Conservation (phyloP, 805 yeast genomes). For the Henningerozyma blattae region DNA sequence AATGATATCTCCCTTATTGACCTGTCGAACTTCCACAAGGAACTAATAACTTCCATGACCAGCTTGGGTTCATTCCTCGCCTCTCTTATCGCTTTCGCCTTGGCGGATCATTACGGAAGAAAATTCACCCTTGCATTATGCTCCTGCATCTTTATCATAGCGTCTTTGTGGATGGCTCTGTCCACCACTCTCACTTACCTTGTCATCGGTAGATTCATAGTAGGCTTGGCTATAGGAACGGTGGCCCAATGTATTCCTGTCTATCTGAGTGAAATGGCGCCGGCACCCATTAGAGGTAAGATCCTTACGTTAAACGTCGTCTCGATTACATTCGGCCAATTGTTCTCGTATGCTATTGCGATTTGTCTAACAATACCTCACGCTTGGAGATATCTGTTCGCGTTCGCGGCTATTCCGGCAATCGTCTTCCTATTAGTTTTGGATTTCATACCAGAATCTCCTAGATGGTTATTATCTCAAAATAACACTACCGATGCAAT, state of each 20-base stretch:
- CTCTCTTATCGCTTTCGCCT: conserved; percentile 36
- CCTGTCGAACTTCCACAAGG: conserved; percentile 29
- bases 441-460: conserved; percentile 40
- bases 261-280: conserved; percentile 41
- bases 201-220: conserved; percentile 44
- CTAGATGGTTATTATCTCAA: conserved; percentile 31
- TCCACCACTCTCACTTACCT: conserved; percentile 29
- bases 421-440: conserved; percentile 25
- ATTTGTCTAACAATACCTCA: conserved; percentile 13
- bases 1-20: conserved; percentile 23
- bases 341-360: conserved; percentile 31
- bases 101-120: conserved; percentile 40
- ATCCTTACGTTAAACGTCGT: conserved; percentile 28
- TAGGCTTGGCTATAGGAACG: conserved; percentile 66
- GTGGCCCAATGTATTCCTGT: conserved; percentile 59
- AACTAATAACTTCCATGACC: conserved; percentile 31
- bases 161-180: conserved; percentile 39
- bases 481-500: conserved; percentile 27
- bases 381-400: conserved; percentile 30
- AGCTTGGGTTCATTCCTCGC: conserved; percentile 46
- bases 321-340: conserved; percentile 41
- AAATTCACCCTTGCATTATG: conserved; percentile 28
- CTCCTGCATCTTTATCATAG: conserved; percentile 33
- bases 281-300: conserved; percentile 29
- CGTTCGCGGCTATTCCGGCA: conserved; percentile 32